Evolutionary conservation across 305 asterid genomes (phyloP), one percentile per base, ranked within the genome.

Genomic region (Petunia hybrid): DNA sequence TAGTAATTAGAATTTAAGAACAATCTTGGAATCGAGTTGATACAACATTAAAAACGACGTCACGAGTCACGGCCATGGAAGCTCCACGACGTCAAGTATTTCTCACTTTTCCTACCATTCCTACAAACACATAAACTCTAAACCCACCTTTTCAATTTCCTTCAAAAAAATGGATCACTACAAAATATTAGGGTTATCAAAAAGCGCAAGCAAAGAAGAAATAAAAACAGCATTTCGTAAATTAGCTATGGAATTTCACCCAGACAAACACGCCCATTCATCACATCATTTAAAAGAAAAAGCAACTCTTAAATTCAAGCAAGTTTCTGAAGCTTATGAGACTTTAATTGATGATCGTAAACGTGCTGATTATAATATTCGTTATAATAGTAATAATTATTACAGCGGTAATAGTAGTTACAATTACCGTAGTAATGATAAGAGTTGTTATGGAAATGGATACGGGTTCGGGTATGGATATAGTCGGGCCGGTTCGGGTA

Each of bases 191-290:
- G 99, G 98, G 56, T 80, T 95, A 10, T 75, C 82, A 9, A 90
- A 85, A 81, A 87, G 81, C 64, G 96, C 99, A 12, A 91, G 84
- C 90, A 95, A 95, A 85, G 99, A 94, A 60, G 97, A 94, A 84
- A 95, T 95, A 10, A 95, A 95, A 85, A 90, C 86, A 81, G 97
- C 97, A 4, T 95, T 92, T 78, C 89, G 98, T 22, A 86, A 87
- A 71, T 82, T 94, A 75, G 98, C 98, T 16, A 87, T 95, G 94
- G 91, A 95, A 87, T 95, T 91, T 45, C 99, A 95, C 78, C 99
- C 99, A 1, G 99, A 95, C 83, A 95, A 94, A 75, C 98, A 95
- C 84, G 88, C 92, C 5, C 91, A 90, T 38, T 95, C 98, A 1
- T 84, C 99, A 65, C 82, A 91, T 41, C 87, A 80, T 12, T 80